These are phyloP conservation scores for Xylariaceae sp. DNA, from an alignment of 2,329 filamentous ascomycete genomes.

Conservation along the genomic window DNA sequence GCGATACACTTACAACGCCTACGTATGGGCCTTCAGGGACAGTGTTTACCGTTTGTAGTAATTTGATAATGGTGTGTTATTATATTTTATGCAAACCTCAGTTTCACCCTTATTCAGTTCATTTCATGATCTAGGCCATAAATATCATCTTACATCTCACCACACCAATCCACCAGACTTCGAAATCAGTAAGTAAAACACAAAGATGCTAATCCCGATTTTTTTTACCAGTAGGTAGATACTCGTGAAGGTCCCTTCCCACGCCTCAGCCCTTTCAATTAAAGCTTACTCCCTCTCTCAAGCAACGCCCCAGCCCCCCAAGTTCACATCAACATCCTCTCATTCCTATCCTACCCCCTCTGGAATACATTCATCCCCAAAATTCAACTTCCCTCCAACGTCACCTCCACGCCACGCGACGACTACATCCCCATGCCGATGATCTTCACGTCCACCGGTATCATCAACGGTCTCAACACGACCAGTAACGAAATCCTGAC, in stretches of 20 bases:
- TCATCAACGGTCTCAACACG: constrained; percentile 19
- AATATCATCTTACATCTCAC: too few relatives aligned
- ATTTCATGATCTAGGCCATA: too few relatives aligned
- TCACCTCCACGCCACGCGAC: constrained; percentile 16
- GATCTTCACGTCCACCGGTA: constrained; percentile 18
- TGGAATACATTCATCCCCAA: constrained; percentile 25
- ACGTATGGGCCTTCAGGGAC: constrained; percentile 17
- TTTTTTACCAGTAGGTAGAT: too few relatives aligned
- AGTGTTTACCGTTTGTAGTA: constrained; percentile 22
- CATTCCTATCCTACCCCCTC: constrained; percentile 18
- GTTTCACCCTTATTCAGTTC: too few relatives aligned
- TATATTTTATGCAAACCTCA: too few relatives aligned
- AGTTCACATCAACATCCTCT: constrained; percentile 19
- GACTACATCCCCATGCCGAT: constrained; percentile 23
- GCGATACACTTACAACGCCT: constrained; percentile 6
- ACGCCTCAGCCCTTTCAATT: too few relatives aligned
- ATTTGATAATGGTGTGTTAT: constrained; percentile 12
- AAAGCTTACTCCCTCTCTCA: too few relatives aligned
- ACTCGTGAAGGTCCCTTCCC: too few relatives aligned
- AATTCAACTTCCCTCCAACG: constrained; percentile 17
- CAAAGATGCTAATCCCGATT: too few relatives aligned
- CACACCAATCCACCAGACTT: too few relatives aligned
- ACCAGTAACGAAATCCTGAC: constrained; percentile 24
- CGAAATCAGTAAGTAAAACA: too few relatives aligned
- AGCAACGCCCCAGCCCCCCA: constrained; percentile 7